A percentile compares a stretch with the other conserved stretches of the same genome.
These are phyloP conservation scores for Aspergillus alliaceus DNA, from an alignment of 2,329 filamentous ascomycete genomes.

Conservation along the genomic window DNA sequence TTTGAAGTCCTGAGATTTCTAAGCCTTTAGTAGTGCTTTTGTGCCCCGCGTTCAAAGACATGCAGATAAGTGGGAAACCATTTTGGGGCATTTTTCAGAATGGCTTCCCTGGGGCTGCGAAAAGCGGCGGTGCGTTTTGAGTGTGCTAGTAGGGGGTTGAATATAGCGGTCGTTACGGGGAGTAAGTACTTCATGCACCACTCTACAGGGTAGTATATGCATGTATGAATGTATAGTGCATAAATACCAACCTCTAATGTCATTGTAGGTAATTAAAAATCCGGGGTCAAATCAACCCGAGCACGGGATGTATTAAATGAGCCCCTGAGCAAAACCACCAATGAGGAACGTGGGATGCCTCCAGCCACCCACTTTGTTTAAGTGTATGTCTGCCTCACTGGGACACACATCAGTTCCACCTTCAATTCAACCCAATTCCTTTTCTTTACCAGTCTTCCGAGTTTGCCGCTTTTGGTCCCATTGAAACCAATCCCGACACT, in stretches of 20 bases:
- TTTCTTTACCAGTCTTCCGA: not conserved
- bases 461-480: not conserved
- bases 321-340: conserved; percentile 14
- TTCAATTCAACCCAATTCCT: not conserved
- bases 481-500: not conserved
- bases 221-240: too few relatives aligned
- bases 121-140: conserved; percentile 19
- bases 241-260: too few relatives aligned
- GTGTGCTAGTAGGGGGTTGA: not conserved
- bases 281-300: too few relatives aligned
- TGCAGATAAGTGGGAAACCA: conserved; percentile 31
- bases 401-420: not conserved
- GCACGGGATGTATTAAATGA: conserved; percentile 3
- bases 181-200: not conserved
- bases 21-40: too few relatives aligned
- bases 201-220: not conserved
- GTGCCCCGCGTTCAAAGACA: conserved; percentile 33
- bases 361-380: conserved; percentile 25
- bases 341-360: conserved; percentile 9
- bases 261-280: too few relatives aligned
- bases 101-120: conserved; percentile 29
- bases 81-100: conserved; percentile 30
- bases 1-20: conserved; percentile 35
- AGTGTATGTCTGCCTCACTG: not conserved
- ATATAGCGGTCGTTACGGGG: too few relatives aligned